Conservation (phyloP, 768 basidiomycete genomes). For the Rossbeevera mucosa region DNA sequence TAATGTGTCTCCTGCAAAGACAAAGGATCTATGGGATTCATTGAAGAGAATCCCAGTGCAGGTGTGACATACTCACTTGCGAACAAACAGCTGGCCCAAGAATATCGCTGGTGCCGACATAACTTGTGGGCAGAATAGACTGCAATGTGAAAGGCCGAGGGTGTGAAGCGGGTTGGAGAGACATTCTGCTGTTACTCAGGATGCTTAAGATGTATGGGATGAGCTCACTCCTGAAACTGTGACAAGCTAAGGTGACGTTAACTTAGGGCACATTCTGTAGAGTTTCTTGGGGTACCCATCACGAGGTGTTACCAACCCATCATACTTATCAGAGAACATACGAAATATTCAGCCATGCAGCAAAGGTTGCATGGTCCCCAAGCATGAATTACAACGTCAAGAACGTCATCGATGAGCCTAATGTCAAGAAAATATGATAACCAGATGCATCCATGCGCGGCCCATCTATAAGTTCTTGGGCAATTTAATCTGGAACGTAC, state of each 20-base stretch:
- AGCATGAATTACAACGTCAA: background rate
- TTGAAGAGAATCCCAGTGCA: background rate
- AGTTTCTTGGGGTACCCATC: too few relatives aligned
- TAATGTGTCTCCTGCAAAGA: conserved; percentile 1
- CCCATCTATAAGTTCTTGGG: conserved; percentile 49
- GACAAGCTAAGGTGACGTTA: background rate
- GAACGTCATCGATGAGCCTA: background rate
- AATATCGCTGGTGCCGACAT: background rate
- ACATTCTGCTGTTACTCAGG: background rate
- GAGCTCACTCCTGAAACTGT: background rate
- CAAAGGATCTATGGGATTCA: background rate
- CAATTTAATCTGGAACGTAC: conserved; percentile 80
- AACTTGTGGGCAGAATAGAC: background rate
- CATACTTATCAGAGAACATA: background rate
- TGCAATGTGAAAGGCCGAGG: background rate
- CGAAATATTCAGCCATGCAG: background rate
- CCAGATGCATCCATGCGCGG: background rate
- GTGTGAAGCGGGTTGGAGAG: background rate
- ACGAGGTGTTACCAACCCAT: background rate
- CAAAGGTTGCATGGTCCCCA: background rate
- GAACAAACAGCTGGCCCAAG: background rate
- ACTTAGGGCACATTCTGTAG: background rate
- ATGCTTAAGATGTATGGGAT: background rate
- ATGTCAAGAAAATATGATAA: background rate
- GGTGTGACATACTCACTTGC: background rate